Conservation (phyloP, 2,329 filamentous ascomycete species). For the Diplodia seriata region DNA sequence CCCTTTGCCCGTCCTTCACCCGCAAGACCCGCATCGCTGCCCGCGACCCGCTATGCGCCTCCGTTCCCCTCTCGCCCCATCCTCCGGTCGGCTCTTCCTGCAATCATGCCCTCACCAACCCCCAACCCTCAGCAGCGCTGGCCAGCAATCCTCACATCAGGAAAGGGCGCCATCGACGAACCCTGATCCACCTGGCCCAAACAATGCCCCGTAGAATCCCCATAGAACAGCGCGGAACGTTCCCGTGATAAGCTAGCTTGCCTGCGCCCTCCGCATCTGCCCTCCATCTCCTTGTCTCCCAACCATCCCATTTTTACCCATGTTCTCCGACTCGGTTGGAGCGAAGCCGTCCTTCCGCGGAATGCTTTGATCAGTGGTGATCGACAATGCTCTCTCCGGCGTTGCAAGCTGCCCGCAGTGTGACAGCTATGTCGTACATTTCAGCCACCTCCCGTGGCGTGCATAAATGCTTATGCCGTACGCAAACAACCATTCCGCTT, state of each 20-base stretch:
- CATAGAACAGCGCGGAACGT: constrained; percentile 3
- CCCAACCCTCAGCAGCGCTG: too few species aligned
- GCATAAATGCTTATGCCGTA: constrained; percentile 3
- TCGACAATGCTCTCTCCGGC: not conserved
- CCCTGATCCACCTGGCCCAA: not conserved
- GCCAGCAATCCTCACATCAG: too few species aligned
- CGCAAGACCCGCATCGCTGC: not conserved
- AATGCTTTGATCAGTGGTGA: not conserved
- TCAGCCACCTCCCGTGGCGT: constrained; percentile 21
- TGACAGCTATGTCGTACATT: not conserved
- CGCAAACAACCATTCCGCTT: not conserved
- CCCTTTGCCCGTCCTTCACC: not conserved
- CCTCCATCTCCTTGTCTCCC: not conserved
- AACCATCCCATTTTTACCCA: too few species aligned
- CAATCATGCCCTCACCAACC: not conserved
- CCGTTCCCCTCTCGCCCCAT: not conserved
- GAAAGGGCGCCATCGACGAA: too few species aligned
- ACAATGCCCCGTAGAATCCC: not conserved
- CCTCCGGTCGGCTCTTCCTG: constrained; percentile 1
- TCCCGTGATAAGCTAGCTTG: not conserved
- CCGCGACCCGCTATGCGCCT: constrained; percentile 1
- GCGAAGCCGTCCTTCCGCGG: constrained; percentile 1
- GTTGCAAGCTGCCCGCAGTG: not conserved
- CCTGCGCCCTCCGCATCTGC: not conserved
- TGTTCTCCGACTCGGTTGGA: not conserved